These are phyloP conservation scores for Ustilago loliicola DNA, from an alignment of 1,284 basidiomycete species.

Conservation along the genomic window DNA sequence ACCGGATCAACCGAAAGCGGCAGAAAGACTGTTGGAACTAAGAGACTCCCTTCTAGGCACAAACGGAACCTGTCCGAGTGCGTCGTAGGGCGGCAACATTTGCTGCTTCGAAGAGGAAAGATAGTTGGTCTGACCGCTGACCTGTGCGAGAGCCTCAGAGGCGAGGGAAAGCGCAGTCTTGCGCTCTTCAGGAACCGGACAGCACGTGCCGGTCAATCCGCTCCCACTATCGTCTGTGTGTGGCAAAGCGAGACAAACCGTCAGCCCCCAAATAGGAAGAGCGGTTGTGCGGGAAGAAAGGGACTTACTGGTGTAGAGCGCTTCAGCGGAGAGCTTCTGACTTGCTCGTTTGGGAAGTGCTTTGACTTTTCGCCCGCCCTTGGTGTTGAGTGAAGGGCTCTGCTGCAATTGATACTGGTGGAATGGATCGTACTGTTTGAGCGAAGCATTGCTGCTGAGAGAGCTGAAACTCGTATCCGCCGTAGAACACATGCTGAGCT, in stretches of 20 bases:
- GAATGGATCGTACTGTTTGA: conserved; percentile 29
- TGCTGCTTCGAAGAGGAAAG: background rate
- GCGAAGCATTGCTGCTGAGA: conserved; percentile 21
- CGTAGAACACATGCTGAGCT: conserved; percentile 46
- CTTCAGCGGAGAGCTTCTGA: conserved; percentile 11
- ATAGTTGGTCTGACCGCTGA: conserved; percentile 21
- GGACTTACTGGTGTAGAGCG: conserved; percentile 20
- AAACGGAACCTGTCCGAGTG: conserved; percentile 25
- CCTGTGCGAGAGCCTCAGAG: conserved; percentile 1
- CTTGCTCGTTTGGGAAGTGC: conserved; percentile 25
- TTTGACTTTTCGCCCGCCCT: conserved; percentile 26
- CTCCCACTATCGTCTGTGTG: conserved; percentile 10
- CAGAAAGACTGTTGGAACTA: conserved; percentile 37
- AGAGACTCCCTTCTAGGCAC: conserved; percentile 24
- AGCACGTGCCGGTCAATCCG: conserved; percentile 18
- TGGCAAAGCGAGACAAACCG: background rate
- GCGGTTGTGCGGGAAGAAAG: background rate
- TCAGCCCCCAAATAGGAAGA: too few species aligned
- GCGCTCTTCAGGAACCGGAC: conserved; percentile 3
- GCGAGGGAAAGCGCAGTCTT: background rate
- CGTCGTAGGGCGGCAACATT: conserved; percentile 23
- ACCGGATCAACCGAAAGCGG: conserved; percentile 31
- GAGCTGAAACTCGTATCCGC: conserved; percentile 37
- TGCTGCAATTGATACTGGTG: conserved; percentile 4
- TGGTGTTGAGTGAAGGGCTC: conserved; percentile 30